Base-by-base conservation (phyloP, 257 asterid species). In the Ilex asprella region DNA sequence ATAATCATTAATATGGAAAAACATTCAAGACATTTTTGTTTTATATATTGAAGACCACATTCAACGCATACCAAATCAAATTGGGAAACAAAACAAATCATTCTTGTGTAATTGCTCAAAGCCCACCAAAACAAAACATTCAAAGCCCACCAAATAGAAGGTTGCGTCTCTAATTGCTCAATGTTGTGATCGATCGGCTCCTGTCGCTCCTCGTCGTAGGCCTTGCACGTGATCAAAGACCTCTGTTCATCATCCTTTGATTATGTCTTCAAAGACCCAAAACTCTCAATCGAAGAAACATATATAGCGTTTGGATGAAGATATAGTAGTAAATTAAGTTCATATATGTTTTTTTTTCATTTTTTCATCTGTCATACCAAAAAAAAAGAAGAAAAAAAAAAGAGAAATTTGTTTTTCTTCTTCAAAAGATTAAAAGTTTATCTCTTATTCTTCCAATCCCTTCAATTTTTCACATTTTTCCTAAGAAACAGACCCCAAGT, bases 11-110 rank as follows among this genome's bases (percentile, higher is more conserved):
- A 49, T 80, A 93, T 1, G 95, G 92, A 44, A 73, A 92, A 39
- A 86, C 95, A 75, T 88, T 92, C 85, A 92, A 67, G 75, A 92
- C 98, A 62, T 92, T 92, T 66, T 92, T 92, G 64, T 92, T 92
- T 60, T 92, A 92, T 10, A 92, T 92, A 68, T 88, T 92, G 73
- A 92, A 92, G 16, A 92, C 62, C 73, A 21, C 27, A 21, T 21
- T 21, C 27, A 21, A 21, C 27, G 27, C 27, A 21, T 21, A 21
- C 27, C 27, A 21, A 21, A 21, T 21, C 27, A 21, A 21, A 21
- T 21, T 21, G 27, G 27, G 27, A 21, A 21, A 21, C 0, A 21
- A 21, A 21, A 21, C n/a, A n/a, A n/a, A n/a, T n/a, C n/a, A n/a
- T n/a, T n/a, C n/a, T n/a, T n/a, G n/a, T n/a, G n/a, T n/a, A n/a